Base-by-base conservation (phyloP, 106 monocot species). In the Chionographis japonica region DNA sequence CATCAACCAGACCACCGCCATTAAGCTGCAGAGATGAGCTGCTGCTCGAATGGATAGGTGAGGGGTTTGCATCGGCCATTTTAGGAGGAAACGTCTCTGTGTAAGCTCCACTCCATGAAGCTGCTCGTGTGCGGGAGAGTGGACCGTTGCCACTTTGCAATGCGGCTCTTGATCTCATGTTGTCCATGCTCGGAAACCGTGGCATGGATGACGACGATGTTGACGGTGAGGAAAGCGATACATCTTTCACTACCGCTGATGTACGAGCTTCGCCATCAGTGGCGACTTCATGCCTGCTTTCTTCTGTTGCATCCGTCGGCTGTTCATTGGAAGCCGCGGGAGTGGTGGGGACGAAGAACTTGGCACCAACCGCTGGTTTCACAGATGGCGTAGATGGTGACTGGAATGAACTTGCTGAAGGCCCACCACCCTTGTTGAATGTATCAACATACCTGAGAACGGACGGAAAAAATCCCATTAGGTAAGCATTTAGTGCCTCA, bases 371-470 rank as follows among this genome's bases (percentile, higher is more conserved):
- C n/a, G 72, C 51, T 9, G 87, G 93, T 49, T 87, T 99, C 12
- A 77, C 61, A 13, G 90, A 81, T 16, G 84, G 80, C 50, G 75
- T 62, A n/a, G 93, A 60, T 52, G 90, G 85, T 50, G 81, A 64
- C 43, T 70, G 81, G 73, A 85, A 90, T 2, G 84, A 71, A 60
- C 13, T 79, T 40, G 80, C 63, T 17, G 67, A 19, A 20, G 79
- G 27, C 56, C 62, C 72, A 17, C 80, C 76, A 19, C 80, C 84
- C 72, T 93, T 90, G 73, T 99, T 93, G 71, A 93, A 99, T 14
- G 98, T 99, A 76, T 99, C 98, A 11, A 99, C 98, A 61, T 99
- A 99, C 65, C 98, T 89, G 63, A 73, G 62, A 68, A 16, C 50
- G 16, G 20, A 27, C 1, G 61, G 49, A 50, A 50, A 27, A 50